Evolutionary conservation across 1,139 yeast species (phyloP).

Genomic region (Saccharomyces hybrid): DNA sequence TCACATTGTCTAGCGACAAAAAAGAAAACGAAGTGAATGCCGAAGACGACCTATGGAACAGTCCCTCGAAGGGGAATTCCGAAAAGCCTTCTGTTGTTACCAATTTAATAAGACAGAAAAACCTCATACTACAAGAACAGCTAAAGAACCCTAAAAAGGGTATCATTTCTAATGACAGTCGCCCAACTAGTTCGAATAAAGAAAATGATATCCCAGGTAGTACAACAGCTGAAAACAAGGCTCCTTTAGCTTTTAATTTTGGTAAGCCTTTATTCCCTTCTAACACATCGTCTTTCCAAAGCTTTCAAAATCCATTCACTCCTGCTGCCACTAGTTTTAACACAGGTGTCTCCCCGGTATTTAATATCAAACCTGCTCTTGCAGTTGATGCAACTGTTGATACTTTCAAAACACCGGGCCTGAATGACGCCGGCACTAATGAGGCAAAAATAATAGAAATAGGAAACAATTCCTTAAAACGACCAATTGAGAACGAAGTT

Average conservation of each 20-base stretch:
- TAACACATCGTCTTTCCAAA: background rate
- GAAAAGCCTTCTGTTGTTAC: background rate
- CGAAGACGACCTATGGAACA: background rate
- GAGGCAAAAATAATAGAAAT: background rate
- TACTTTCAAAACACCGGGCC: background rate
- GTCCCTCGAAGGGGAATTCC: background rate
- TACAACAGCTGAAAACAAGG: background rate
- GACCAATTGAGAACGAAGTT: background rate
- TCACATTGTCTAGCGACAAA: conserved; percentile 2
- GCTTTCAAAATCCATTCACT: conserved; percentile 7
- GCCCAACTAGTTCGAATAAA: background rate
- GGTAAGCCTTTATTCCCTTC: background rate
- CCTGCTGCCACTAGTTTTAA: conserved; percentile 2
- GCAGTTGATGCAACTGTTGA: conserved; percentile 4
- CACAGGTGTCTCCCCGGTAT: conserved; percentile 1
- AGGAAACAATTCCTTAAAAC: background rate
- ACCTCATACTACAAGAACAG: background rate
- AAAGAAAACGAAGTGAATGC: background rate
- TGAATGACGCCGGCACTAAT: background rate
- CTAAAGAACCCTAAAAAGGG: background rate
- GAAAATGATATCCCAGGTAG: background rate
- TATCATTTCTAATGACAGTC: background rate
- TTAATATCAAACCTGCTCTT: conserved; percentile 6
- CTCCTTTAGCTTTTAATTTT: background rate
- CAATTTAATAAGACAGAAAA: background rate